phyloP scores from a whole-genome alignment of 495 filamentous ascomycete species.

The Podospora anserina region DNA sequence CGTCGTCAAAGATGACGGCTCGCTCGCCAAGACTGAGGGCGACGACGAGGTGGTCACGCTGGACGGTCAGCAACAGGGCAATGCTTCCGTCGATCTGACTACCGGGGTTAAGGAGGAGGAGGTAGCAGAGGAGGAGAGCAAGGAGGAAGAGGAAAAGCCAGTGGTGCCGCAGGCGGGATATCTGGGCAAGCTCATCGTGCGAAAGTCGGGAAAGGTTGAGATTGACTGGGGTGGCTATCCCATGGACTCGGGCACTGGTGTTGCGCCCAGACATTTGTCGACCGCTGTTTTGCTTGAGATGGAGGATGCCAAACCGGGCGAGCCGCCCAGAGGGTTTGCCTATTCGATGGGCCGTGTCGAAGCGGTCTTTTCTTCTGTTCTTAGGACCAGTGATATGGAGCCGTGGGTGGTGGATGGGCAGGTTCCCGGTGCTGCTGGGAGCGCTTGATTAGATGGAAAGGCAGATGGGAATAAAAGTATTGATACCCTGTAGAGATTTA shows the following conservation, averaged over 20 bases:
- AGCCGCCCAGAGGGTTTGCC: conserved; percentile 37
- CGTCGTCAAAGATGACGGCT: conserved; percentile 12
- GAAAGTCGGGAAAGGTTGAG: conserved; percentile 57
- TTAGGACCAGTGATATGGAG: not conserved
- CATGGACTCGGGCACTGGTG: conserved; percentile 45
- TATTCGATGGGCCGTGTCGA: conserved; percentile 57
- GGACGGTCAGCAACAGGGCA: conserved; percentile 15
- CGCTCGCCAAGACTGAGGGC: conserved; percentile 31
- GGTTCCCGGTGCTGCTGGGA: not conserved
- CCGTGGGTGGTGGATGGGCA: conserved; percentile 3
- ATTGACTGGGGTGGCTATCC: conserved; percentile 59
- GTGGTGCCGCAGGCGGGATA: conserved; percentile 37
- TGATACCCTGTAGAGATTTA: not conserved
- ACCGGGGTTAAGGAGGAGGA: conserved; percentile 14
- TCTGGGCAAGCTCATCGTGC: conserved; percentile 57
- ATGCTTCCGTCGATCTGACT: conserved; percentile 33
- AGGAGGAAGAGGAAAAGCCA: conserved; percentile 19
- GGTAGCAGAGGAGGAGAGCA: conserved; percentile 16
- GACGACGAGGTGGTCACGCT: conserved; percentile 29
- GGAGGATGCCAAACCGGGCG: conserved; percentile 39
- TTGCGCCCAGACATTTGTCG: conserved; percentile 43
- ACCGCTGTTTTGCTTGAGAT: conserved; percentile 47
- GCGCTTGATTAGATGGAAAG: not conserved
- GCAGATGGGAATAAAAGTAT: not conserved
- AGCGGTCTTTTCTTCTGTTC: conserved; percentile 45